Percentiles rank a stretch among this genome's conserved stretches.
These are phyloP conservation scores for Poronia punctata DNA, from an alignment of 495 filamentous ascomycete genomes.

Conservation along the genomic window DNA sequence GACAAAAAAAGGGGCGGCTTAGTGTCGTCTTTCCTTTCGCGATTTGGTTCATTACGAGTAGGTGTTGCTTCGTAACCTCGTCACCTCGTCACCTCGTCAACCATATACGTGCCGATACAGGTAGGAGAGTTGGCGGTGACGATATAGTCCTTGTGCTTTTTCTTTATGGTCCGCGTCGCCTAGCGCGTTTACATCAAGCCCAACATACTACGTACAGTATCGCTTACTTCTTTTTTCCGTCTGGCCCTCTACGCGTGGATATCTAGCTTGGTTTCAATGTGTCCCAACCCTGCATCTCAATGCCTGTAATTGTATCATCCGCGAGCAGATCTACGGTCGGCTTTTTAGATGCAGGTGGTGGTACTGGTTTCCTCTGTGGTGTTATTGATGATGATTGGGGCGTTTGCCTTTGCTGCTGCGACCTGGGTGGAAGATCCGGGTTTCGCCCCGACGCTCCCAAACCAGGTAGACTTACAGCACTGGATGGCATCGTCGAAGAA, in stretches of 20 bases:
- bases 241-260: neutral
- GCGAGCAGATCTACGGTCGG: constrained; percentile 31
- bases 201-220: no score
- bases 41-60: no score
- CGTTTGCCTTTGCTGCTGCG: constrained; percentile 13
- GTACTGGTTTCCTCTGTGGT: constrained; percentile 19
- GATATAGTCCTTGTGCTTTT: no score
- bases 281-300: constrained; percentile 41
- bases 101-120: no score
- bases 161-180: no score
- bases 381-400: constrained; percentile 13
- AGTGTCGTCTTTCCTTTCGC: no score
- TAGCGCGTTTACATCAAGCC: no score
- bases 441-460: constrained; percentile 16
- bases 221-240: no score
- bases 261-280: constrained; percentile 34
- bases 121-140: no score
- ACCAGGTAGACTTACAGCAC: constrained; percentile 17
- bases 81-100: no score
- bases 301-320: constrained; percentile 27
- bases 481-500: constrained; percentile 1
- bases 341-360: constrained; percentile 6
- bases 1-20: no score
- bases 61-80: no score
- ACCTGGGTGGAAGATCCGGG: constrained; percentile 16